Percentiles rank a stretch among this genome's conserved stretches.
These are phyloP conservation scores for Yamadazyma jaroonii DNA, from an alignment of 1,139 yeast species.

Conservation along the genomic window DNA sequence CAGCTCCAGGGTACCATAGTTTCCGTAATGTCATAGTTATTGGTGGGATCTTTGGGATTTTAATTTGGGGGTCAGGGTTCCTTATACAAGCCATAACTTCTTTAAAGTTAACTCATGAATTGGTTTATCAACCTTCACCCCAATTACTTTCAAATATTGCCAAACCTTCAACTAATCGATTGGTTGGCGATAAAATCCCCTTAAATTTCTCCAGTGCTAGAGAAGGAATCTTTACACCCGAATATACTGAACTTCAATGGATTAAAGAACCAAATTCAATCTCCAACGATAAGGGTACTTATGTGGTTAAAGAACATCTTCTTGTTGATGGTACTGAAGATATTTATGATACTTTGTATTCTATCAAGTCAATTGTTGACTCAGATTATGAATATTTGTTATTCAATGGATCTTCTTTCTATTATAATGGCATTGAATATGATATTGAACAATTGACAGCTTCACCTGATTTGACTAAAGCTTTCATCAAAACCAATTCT, in stretches of 20 bases:
- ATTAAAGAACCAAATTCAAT: conserved; percentile 47
- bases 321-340: conserved; percentile 11
- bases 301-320: conserved; percentile 33
- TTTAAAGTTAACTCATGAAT: neutral
- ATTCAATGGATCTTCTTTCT: conserved; percentile 48
- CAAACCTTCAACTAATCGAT: conserved; percentile 6
- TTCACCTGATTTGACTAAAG: conserved; percentile 60
- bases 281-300: conserved; percentile 53
- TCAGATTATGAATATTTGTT: conserved; percentile 41
- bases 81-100: conserved; percentile 18
- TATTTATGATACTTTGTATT: conserved; percentile 28
- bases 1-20: too few species aligned
- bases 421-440: conserved; percentile 35
- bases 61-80: conserved; percentile 40
- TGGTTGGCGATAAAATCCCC: conserved; percentile 23
- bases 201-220: conserved; percentile 36
- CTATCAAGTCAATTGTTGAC: conserved; percentile 51
- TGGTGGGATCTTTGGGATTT: conserved; percentile 24
- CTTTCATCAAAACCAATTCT: conserved; percentile 53
- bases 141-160: conserved; percentile 7
- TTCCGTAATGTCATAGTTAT: conserved; percentile 3
- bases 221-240: conserved; percentile 51
- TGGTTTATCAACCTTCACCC: conserved; percentile 1
- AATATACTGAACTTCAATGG: conserved; percentile 61
- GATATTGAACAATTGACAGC: conserved; percentile 54